phyloP scores from a whole-genome alignment of 495 filamentous ascomycete species.

The Xylaria longipes region DNA sequence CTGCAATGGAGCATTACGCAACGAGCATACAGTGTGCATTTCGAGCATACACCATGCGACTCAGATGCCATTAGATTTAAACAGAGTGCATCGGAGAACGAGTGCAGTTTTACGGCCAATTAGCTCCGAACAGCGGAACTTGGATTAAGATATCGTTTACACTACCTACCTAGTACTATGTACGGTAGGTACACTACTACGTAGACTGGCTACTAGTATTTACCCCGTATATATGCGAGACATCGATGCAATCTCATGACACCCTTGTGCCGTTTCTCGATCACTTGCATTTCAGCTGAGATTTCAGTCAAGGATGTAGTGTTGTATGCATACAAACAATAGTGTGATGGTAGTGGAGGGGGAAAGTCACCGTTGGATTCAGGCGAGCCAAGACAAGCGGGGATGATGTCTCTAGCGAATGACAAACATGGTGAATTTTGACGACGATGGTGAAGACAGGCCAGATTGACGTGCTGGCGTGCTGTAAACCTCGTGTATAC shows the following conservation, averaged over 20 bases:
- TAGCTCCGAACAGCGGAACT: not conserved
- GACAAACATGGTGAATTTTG: not conserved
- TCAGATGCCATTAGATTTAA: not conserved
- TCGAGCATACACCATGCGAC: not conserved
- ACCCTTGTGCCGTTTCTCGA: not conserved
- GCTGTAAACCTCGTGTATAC: not conserved
- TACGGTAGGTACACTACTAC: not conserved
- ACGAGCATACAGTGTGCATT: not conserved
- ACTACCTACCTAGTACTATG: no score
- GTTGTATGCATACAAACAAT: slow-evolving; percentile 13
- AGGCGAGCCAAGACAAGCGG: not conserved
- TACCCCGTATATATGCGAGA: not conserved
- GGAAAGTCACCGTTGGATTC: not conserved
- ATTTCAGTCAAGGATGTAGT: not conserved
- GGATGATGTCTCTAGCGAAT: not conserved
- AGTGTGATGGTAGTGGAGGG: not conserved
- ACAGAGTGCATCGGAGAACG: not conserved
- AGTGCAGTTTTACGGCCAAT: not conserved
- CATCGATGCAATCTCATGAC: not conserved
- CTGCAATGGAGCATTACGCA: not conserved
- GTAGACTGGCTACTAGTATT: not conserved
- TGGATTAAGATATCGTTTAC: not conserved
- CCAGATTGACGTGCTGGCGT: not conserved
- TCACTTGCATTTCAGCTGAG: slow-evolving; percentile 22
- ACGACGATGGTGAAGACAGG: not conserved